phyloP scores from a whole-genome alignment of 1,284 basidiomycete species.

The Apiotrichum laibachii region DNA sequence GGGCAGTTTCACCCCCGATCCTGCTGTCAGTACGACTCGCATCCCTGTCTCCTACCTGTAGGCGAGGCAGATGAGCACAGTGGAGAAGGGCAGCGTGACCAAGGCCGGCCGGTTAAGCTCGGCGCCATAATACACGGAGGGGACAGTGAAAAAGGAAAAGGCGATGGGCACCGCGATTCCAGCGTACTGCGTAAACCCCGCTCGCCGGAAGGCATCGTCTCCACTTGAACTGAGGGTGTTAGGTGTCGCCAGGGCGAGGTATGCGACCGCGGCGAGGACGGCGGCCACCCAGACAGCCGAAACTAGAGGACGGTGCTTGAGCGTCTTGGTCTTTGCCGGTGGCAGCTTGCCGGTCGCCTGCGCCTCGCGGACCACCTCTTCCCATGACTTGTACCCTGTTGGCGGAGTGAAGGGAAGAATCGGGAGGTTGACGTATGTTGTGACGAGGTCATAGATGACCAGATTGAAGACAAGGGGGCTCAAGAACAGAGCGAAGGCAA shows the following conservation, averaged over 20 bases:
- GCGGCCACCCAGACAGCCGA: constrained; percentile 26
- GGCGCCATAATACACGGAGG: constrained; percentile 33
- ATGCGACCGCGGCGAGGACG: not conserved
- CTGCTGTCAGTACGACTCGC: not conserved
- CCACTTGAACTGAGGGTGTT: not conserved
- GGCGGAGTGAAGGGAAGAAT: constrained; percentile 9
- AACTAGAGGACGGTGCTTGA: constrained; percentile 27
- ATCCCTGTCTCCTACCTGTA: not conserved
- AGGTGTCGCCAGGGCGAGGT: not conserved
- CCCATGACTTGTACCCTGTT: constrained; percentile 1
- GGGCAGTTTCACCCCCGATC: not conserved
- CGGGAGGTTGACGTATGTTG: not conserved
- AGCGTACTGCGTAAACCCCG: not conserved
- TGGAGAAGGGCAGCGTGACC: not conserved
- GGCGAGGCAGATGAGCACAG: not conserved
- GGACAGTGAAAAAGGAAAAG: constrained; percentile 39
- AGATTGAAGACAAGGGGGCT: not conserved
- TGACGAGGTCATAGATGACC: not conserved
- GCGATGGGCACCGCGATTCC: constrained; percentile 28
- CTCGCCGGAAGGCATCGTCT: not conserved
- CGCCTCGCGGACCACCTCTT: constrained; percentile 2
- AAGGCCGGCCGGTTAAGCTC: not conserved
- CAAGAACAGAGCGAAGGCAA: not conserved
- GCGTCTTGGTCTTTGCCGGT: constrained; percentile 16
- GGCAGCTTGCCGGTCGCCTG: constrained; percentile 2